A percentile compares a stretch with the other conserved stretches of the same genome.
Conservation (phyloP, 2,329 filamentous ascomycete genomes). For the Fusarium euwallaceae region DNA sequence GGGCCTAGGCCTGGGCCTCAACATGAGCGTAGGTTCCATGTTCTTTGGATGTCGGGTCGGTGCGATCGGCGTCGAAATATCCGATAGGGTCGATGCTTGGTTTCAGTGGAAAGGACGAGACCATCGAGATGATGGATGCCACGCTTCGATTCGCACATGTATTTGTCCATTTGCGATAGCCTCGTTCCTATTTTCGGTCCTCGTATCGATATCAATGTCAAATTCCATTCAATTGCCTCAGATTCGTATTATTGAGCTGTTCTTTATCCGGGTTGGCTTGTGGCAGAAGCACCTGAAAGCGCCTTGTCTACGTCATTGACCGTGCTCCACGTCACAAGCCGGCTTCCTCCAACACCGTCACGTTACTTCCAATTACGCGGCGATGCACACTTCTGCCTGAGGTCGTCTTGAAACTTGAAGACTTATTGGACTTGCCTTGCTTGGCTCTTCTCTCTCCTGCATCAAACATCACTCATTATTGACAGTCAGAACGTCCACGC, state of each 20-base stretch:
- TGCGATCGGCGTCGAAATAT: constrained; percentile 10
- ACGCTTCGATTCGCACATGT: not conserved
- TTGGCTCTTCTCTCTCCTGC: not conserved
- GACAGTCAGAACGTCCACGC: not conserved
- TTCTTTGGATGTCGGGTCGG: not conserved
- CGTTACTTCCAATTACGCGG: constrained; percentile 32
- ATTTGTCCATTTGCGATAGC: not conserved
- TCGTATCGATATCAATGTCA: not conserved
- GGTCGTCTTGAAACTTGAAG: constrained; percentile 1
- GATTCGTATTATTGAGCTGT: not conserved
- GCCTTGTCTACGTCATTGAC: constrained; percentile 34
- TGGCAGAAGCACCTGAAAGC: constrained; percentile 22
- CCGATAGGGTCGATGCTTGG: constrained; percentile 16
- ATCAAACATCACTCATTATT: not conserved
- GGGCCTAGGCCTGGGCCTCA: not conserved
- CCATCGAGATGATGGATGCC: not conserved
- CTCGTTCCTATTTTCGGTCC: not conserved
- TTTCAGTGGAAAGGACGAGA: constrained; percentile 1
- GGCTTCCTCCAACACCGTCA: constrained; percentile 25
- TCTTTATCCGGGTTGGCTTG: constrained; percentile 2
- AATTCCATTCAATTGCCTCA: not conserved
- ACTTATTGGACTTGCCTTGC: not conserved
- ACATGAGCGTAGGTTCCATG: not conserved
- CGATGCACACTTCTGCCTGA: constrained; percentile 11
- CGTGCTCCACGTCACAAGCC: constrained; percentile 30